These are phyloP conservation scores for Saprolegnia parasitica DNA, from an alignment of 352 stramenopile genomes.

Conservation along the genomic window DNA sequence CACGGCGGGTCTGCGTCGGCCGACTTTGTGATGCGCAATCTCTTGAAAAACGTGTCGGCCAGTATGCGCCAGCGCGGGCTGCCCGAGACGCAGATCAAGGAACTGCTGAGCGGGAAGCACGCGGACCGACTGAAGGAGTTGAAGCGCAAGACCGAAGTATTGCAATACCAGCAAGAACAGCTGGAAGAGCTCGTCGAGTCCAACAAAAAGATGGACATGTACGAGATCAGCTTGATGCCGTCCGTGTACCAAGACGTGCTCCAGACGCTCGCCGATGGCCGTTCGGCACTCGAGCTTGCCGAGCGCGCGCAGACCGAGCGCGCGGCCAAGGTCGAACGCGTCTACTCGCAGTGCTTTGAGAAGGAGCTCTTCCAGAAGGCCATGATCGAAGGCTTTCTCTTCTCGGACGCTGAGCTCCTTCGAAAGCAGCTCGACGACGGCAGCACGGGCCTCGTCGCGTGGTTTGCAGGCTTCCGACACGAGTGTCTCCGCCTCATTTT, in stretches of 20 bases:
- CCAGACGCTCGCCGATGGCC: background rate
- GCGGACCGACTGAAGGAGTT: background rate
- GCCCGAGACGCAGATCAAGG: background rate
- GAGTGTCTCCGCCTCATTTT: constrained; percentile 34
- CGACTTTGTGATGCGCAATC: background rate
- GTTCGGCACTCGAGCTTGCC: background rate
- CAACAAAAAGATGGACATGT: background rate
- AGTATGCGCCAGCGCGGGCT: background rate
- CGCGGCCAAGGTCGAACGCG: background rate
- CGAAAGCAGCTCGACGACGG: background rate
- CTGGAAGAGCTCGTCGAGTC: background rate
- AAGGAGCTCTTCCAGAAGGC: background rate
- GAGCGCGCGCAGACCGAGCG: background rate
- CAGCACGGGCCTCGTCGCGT: background rate
- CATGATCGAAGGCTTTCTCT: background rate
- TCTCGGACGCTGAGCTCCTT: background rate
- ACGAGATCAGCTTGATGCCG: background rate
- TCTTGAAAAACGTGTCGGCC: background rate
- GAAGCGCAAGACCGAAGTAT: background rate
- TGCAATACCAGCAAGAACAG: background rate
- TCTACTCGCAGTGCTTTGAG: background rate
- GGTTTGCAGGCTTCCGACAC: background rate
- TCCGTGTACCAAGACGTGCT: background rate
- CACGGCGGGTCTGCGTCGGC: background rate
- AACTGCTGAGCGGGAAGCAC: background rate